phyloP scores from a whole-genome alignment of 805 yeast species.

The Yarrowia alimentaria region DNA sequence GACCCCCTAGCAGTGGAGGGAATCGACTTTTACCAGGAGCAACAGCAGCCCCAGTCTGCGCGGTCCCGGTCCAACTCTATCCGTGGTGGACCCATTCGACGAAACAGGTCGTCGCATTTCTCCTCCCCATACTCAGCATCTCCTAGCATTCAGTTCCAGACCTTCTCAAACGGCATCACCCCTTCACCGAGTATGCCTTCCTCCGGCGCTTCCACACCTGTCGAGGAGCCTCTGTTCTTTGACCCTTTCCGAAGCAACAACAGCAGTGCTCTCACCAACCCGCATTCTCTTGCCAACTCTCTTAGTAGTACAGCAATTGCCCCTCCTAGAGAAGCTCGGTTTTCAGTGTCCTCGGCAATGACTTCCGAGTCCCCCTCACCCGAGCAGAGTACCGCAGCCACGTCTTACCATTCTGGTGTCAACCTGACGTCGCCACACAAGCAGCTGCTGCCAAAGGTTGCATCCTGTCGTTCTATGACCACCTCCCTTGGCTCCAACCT shows the following conservation, averaged over 20 bases:
- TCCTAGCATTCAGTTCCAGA: slow-evolving; percentile 26
- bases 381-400: slow-evolving; percentile 25
- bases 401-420: slow-evolving; percentile 23
- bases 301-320: slow-evolving; percentile 26
- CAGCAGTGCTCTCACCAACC: slow-evolving; percentile 17
- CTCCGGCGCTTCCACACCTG: slow-evolving; percentile 24
- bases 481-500: slow-evolving; percentile 23
- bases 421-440: slow-evolving; percentile 26
- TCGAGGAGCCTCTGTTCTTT: slow-evolving; percentile 27
- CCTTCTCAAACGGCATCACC: slow-evolving; percentile 4
- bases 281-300: slow-evolving; percentile 19
- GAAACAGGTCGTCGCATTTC: slow-evolving; percentile 28
- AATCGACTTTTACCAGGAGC: slow-evolving; percentile 34
- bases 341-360: slow-evolving; percentile 18
- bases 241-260: slow-evolving; percentile 26
- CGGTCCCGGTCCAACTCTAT: slow-evolving; percentile 18
- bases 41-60: slow-evolving; percentile 9
- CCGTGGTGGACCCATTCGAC: slow-evolving; percentile 28
- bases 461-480: slow-evolving; percentile 14
- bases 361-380: slow-evolving; percentile 25
- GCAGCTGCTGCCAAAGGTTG: slow-evolving; percentile 25
- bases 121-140: slow-evolving; percentile 25
- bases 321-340: slow-evolving; percentile 23
- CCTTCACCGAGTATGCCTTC: slow-evolving; percentile 21
- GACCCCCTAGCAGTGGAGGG: slow-evolving; percentile 54